Evolutionary conservation across 805 yeast species (phyloP).

Genomic region (Starmerella bacillaris): DNA sequence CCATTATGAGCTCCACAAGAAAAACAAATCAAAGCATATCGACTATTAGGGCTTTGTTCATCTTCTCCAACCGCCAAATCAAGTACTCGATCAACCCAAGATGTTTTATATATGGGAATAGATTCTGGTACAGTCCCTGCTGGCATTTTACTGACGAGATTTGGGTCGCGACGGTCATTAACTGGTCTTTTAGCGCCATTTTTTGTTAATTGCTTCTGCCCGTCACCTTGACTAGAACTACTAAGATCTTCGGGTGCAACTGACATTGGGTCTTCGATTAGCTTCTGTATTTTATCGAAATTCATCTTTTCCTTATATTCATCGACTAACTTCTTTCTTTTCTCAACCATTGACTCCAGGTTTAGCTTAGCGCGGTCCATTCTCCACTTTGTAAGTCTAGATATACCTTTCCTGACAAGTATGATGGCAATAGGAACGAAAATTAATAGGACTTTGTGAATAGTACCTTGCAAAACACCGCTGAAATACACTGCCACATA

Average conservation of each 20-base stretch:
- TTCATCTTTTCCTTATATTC: slow-evolving; percentile 56
- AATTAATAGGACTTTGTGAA: not conserved
- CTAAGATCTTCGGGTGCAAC: slow-evolving; percentile 26
- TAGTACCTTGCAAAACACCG: not conserved
- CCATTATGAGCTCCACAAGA: slow-evolving; percentile 62
- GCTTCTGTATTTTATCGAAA: slow-evolving; percentile 56
- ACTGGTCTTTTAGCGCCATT: no score
- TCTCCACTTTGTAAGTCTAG: slow-evolving; percentile 14
- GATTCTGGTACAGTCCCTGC: slow-evolving; percentile 1
- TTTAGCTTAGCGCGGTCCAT: slow-evolving; percentile 15
- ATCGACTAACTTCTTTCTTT: slow-evolving; percentile 40
- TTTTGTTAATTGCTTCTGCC: no score
- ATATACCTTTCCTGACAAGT: slow-evolving; percentile 8
- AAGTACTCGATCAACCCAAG: slow-evolving; percentile 29
- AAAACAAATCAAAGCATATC: slow-evolving; percentile 57
- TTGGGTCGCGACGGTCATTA: no score
- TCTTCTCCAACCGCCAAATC: slow-evolving; percentile 40
- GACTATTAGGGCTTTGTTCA: slow-evolving; percentile 38
- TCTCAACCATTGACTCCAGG: slow-evolving; percentile 25
- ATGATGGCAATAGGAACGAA: slow-evolving; percentile 14
- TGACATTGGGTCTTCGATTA: slow-evolving; percentile 48
- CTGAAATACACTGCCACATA: slow-evolving; percentile 11
- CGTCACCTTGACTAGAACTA: not conserved
- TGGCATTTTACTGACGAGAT: not conserved
- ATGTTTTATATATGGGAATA: slow-evolving; percentile 5